These are phyloP conservation scores for Sporobolomyces pararoseus DNA, from an alignment of 768 basidiomycete genomes.

Conservation along the genomic window DNA sequence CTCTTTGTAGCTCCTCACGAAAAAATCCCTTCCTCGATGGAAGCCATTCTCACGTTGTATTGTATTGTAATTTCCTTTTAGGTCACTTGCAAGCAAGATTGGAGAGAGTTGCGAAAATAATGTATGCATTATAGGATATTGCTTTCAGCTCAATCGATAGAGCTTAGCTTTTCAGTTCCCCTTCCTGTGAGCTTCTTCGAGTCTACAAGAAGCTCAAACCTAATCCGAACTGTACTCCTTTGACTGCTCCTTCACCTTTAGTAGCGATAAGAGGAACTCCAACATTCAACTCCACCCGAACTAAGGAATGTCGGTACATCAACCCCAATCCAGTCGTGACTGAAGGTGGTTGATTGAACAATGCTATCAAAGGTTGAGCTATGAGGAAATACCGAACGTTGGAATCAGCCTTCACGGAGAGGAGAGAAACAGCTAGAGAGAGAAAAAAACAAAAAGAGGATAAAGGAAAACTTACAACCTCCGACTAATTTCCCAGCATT, in stretches of 20 bases:
- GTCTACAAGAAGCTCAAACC: slow-evolving; percentile 69
- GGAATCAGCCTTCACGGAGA: not conserved
- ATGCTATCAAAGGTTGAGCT: slow-evolving; percentile 48
- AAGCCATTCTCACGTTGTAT: too few relatives aligned
- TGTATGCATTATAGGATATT: too few relatives aligned
- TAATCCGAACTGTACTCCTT: slow-evolving; percentile 75
- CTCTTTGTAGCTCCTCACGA: too few relatives aligned
- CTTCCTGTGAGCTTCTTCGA: too few relatives aligned
- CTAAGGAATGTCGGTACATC: slow-evolving; percentile 74
- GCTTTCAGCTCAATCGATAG: too few relatives aligned
- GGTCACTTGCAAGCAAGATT: too few relatives aligned
- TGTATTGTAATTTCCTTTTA: too few relatives aligned
- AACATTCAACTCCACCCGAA: slow-evolving; percentile 82
- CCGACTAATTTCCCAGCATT: slow-evolving; percentile 76
- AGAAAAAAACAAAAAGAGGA: too few relatives aligned
- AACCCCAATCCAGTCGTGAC: slow-evolving; percentile 77
- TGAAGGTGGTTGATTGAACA: slow-evolving; percentile 57
- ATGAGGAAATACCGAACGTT: not conserved
- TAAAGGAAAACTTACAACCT: slow-evolving; percentile 53
- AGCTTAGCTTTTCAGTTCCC: too few relatives aligned
- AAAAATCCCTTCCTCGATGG: too few relatives aligned
- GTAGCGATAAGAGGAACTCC: slow-evolving; percentile 73
- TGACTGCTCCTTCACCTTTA: slow-evolving; percentile 62
- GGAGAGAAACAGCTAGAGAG: slow-evolving; percentile 10
- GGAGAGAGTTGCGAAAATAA: too few relatives aligned